A percentile compares a stretch with the other conserved stretches of the same genome.
Evolutionary conservation across 2,329 filamentous ascomycete species (phyloP).

Genomic region (Fusarium torreyae): DNA sequence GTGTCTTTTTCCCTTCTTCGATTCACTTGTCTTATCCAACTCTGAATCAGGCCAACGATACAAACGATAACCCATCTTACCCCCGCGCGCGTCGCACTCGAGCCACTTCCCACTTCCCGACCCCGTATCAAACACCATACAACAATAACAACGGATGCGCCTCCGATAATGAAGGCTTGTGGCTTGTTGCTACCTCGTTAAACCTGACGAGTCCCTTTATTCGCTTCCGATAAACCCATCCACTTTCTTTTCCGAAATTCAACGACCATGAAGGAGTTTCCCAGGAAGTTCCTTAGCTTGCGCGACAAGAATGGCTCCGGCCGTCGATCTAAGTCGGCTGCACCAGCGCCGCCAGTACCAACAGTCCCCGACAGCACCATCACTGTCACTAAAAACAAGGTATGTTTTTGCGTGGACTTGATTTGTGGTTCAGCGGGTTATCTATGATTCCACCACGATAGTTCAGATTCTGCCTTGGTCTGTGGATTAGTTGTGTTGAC

Average conservation of each 20-base stretch:
- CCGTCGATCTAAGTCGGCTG: constrained; percentile 69
- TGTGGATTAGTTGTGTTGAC: constrained; percentile 22
- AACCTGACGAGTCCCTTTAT: constrained; percentile 48
- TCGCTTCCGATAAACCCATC: constrained; percentile 18
- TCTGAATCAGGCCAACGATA: constrained; percentile 1
- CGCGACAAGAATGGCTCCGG: constrained; percentile 74
- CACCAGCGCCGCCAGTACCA: constrained; percentile 65
- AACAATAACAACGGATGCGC: constrained; percentile 36
- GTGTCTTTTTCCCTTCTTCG: not conserved
- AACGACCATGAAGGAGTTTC: constrained; percentile 67
- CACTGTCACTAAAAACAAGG: constrained; percentile 60
- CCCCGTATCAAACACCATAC: constrained; percentile 26
- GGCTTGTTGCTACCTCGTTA: constrained; percentile 52
- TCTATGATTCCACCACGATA: constrained; percentile 1
- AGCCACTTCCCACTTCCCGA: constrained; percentile 29
- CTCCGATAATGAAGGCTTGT: constrained; percentile 53
- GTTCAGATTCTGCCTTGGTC: not conserved
- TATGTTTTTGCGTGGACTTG: constrained; percentile 51
- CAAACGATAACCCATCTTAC: constrained; percentile 8
- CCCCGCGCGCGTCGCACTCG: constrained; percentile 35
- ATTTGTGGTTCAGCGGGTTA: not conserved
- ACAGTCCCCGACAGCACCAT: constrained; percentile 25
- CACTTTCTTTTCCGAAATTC: constrained; percentile 2
- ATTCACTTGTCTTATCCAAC: constrained; percentile 6
- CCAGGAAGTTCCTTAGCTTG: constrained; percentile 78